phyloP scores from a whole-genome alignment of 1,284 basidiomycete genomes.

The Erythrobasidium hasegawianum region DNA sequence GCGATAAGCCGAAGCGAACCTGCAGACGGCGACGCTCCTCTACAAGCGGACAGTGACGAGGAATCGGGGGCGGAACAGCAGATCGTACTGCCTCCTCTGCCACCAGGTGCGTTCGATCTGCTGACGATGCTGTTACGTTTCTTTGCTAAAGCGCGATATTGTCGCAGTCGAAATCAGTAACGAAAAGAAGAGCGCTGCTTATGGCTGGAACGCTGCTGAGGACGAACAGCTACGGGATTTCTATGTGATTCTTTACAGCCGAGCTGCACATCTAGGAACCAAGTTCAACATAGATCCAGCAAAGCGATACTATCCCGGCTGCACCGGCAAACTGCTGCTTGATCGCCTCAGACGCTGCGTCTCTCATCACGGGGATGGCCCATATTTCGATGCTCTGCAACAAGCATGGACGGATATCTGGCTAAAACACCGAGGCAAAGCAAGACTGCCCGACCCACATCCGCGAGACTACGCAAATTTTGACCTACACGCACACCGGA shows the following conservation, averaged over 20 bases:
- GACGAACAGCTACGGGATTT: constrained; percentile 33
- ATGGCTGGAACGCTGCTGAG: constrained; percentile 23
- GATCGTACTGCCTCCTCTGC: constrained; percentile 4
- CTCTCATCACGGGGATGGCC: background rate
- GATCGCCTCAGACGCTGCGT: constrained; percentile 15
- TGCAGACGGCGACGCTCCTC: background rate
- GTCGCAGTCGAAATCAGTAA: background rate
- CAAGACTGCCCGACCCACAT: background rate
- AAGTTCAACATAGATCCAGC: constrained; percentile 4
- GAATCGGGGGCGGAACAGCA: too few species aligned
- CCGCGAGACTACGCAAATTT: background rate
- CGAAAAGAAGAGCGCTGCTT: constrained; percentile 10
- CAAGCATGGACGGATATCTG: constrained; percentile 24
- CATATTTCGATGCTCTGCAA: constrained; percentile 24
- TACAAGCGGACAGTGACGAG: background rate
- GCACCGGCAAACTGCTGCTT: constrained; percentile 1
- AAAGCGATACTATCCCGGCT: background rate
- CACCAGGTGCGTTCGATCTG: constrained; percentile 3
- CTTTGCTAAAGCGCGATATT: background rate
- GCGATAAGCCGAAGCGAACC: too few species aligned
- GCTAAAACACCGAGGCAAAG: background rate
- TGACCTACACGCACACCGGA: background rate
- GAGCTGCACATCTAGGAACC: constrained; percentile 8
- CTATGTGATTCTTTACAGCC: constrained; percentile 29
- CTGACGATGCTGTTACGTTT: background rate